Evolutionary conservation across 352 stramenopile genomes (phyloP), one percentile per base, ranked within the genome.

Genomic region (Globisporangium radiosum): DNA sequence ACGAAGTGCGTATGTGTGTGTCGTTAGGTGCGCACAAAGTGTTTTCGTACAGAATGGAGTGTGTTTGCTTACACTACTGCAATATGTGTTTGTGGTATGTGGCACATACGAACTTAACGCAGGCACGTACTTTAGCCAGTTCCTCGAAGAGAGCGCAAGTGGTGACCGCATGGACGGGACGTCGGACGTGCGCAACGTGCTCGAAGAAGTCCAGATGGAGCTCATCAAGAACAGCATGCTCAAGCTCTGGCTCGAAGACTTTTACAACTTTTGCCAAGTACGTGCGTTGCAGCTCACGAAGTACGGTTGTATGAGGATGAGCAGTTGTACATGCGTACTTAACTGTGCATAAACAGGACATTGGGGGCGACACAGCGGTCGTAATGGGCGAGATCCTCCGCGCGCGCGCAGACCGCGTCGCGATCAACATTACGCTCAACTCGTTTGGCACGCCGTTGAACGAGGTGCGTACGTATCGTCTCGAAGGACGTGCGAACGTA

Each of bases 381-480:
- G 96, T 99, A 62, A 99, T 99, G 97, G 92, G 95, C 40, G 94
- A 98, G 65, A 92, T 99, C 50, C 72, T 98, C 40, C 71, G 80
- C 60, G 94, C 95, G 44, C 88, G 96, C 39, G 97, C 97, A 42
- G 97, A 99, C 71, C 97, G 93, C 48, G 98, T 98, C 56, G 95
- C 97, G 25, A 99, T 99, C 73, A 99, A 99, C 77, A 98, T 99
- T 62, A 99, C 97, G 37, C 81, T 99, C 56, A 99, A 99, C 83
- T 99, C 96, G 45, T 99, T 99, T 64, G 94, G 91, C 52, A 97
- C 88, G 19, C 84, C 81, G 17, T 68, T 97, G 56, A 97, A 97
- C 55, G 88, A 97, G 62, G 72, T 84, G 59, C 8, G 47, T 47
- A 45, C 36, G 54, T 39, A 36, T 54, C 13, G 8, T 33, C 25